Base-by-base conservation (phyloP, 2,329 filamentous ascomycete species). In the Ophiocordyceps sinensis region DNA sequence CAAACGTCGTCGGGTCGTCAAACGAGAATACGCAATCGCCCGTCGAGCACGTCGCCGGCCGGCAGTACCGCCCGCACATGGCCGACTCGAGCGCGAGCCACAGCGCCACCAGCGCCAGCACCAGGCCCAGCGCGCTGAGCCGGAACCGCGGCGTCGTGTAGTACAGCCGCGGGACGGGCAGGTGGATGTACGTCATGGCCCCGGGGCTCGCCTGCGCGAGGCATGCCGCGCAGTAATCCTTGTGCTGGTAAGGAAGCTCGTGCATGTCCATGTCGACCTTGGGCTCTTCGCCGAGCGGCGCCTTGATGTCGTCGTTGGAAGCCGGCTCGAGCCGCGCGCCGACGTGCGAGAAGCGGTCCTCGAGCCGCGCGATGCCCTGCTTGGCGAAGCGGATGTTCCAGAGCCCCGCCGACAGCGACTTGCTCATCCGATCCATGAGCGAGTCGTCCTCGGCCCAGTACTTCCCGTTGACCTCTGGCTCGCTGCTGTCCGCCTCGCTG, bases 1-100 rank as follows among this genome's bases (percentile, higher is more conserved):
- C 75, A 55, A 75, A 79, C 23, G 67, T 67, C 0, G 76, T n/a
- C n/a, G n/a, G 76, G 52, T 79, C 75, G 37, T 72, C 65, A 11
- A 66, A 64, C 26, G 68, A 70, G 72, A 72, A 79, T 30, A 67
- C 61, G 51, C 74, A 78, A 2, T 65, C 63, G 37, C 44, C 54
- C 40, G 38, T 53, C 12, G 63, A 63, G 47, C 75, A 77, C 28
- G 62, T 63, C n/a, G 59, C 52, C 2, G 73, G 71, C 14, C 68
- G 68, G 51, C 73, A 77, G 56, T 70, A 79, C 7, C 59, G 46
- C 32, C 53, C 59, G 53, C 73, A 79, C 60, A 73, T 71, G 23
- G 59, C 53, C 1, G 63, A 63, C 52, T 81, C 77, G n/a, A 65
- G 53, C 5, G 63, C 51, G 42, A 69, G 72, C 75, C 76, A 80